Conservation (phyloP, 2,329 filamentous ascomycete genomes). For the Cordyceps farinosa region DNA sequence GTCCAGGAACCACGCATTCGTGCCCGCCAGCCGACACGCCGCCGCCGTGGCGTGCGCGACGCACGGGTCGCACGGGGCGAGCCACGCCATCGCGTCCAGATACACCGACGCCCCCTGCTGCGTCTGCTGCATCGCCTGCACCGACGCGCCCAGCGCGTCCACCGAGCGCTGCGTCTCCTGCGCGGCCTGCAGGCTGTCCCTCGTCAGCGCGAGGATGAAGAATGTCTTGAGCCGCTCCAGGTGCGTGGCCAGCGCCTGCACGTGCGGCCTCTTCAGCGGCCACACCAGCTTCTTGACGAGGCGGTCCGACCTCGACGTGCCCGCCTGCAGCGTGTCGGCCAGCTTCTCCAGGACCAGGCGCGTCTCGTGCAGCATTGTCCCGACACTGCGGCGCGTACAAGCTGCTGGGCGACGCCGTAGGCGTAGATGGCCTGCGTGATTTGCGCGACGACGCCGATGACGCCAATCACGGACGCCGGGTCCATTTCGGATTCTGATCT, state of each 20-base stretch:
- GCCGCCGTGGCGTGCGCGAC: slow-evolving; percentile 1
- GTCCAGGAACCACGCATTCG: slow-evolving; percentile 16
- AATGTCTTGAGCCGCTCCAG: slow-evolving; percentile 13
- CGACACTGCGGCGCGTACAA: slow-evolving; percentile 5
- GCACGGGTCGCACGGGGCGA: slow-evolving; percentile 1
- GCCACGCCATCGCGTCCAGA: neutral
- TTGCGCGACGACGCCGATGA: slow-evolving; percentile 13
- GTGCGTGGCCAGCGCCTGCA: neutral
- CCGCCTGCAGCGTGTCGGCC: neutral
- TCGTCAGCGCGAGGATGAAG: slow-evolving; percentile 14
- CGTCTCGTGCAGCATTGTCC: slow-evolving; percentile 10
- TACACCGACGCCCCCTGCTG: slow-evolving; percentile 5
- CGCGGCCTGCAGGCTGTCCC: slow-evolving; percentile 3
- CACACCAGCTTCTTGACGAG: neutral
- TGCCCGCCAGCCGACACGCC: slow-evolving; percentile 7
- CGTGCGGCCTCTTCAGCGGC: slow-evolving; percentile 13
- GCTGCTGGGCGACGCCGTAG: neutral
- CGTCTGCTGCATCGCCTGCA: neutral
- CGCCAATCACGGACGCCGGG: slow-evolving; percentile 8
- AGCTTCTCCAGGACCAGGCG: slow-evolving; percentile 3
- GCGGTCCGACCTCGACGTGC: neutral
- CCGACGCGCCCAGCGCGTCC: neutral
- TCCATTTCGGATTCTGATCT: neutral
- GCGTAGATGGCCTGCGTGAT: slow-evolving; percentile 4
- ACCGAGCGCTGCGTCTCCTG: neutral